Conservation (phyloP, 2,329 filamentous ascomycete species). For the Nemania sp. region DNA sequence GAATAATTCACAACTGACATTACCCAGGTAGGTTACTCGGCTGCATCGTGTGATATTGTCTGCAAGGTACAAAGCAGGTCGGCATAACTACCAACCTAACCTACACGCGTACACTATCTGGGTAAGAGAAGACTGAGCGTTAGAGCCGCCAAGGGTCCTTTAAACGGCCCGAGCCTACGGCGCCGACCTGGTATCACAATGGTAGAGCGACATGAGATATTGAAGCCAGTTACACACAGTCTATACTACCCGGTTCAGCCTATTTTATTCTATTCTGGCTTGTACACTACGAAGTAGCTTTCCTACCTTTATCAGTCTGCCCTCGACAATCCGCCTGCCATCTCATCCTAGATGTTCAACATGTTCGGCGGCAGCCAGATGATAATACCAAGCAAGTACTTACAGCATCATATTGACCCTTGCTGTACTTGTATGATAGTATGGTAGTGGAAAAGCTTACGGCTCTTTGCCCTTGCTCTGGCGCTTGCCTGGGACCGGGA, state of each 20-base stretch:
- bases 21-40: too few species aligned
- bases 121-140: slow-evolving; percentile 1
- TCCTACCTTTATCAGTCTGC: slow-evolving; percentile 24
- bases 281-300: too few species aligned
- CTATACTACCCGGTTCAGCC: slow-evolving; percentile 25
- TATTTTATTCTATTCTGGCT: slow-evolving; percentile 19
- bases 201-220: slow-evolving; percentile 5
- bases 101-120: background rate
- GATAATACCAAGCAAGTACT: slow-evolving; percentile 20
- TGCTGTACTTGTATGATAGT: slow-evolving; percentile 23
- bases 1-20: background rate
- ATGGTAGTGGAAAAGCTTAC: slow-evolving; percentile 4
- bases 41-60: too few species aligned
- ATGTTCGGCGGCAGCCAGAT: slow-evolving; percentile 19
- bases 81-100: too few species aligned
- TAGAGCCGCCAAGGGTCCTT: slow-evolving; percentile 1
- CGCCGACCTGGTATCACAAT: background rate
- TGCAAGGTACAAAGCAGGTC: too few species aligned
- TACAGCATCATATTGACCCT: slow-evolving; percentile 31
- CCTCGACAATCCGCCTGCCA: slow-evolving; percentile 13
- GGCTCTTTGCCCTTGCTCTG: slow-evolving; percentile 30
- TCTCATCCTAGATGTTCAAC: slow-evolving; percentile 18
- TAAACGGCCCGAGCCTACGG: slow-evolving; percentile 11
- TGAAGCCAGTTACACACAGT: slow-evolving; percentile 12
- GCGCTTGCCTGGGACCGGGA: slow-evolving; percentile 37